Evolutionary conservation across 768 basidiomycete genomes (phyloP), one percentile per base, ranked within the genome.

Genomic region (Suillus tomentosus): DNA sequence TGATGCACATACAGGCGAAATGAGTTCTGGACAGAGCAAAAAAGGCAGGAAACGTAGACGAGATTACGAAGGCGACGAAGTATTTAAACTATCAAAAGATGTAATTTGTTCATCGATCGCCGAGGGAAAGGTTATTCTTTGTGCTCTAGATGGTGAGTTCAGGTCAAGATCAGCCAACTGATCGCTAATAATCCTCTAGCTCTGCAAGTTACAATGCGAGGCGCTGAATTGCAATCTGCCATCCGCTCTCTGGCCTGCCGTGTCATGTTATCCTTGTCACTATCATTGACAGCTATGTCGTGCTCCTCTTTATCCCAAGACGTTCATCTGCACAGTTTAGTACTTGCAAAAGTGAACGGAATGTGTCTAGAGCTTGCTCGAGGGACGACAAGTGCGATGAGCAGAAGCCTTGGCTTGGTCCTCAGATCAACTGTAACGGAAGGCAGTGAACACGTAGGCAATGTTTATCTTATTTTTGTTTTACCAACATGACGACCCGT

Each of bases 41-140:
- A 87, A 85, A 68, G 83, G 85, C 62, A 93, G 87, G 73, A 94
- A 91, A 72, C 80, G 88, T 54, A 81, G 83, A 22, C 83, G 87
- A 24, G 87, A 82, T 14, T 93, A 87, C 67, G 90, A 94, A 74
- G 90, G 86, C 11, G 91, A 91, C 61, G 91, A 90, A 69, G 77
- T 89, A 6, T 87, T 95, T 74, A 85, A 82, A 60, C 69, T 76
- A 9, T 72, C 81, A 2, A 78, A 79, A 53, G 73, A 80, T 53
- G 78, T 83, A 9, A 68, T 87, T 22, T 90, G 84, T 69, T 74
- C 80, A 1, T 82, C 81, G 0, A 59, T 62, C 3, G 80, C 80
- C 36, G 88, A 90, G 17, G 84, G 82, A 24, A 76, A 85, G 34
- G 76, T 80, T 27, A 66, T 91, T 27, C 73, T 91, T 13, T 66